A percentile compares a stretch with the other conserved stretches of the same genome.
These are phyloP conservation scores for Candida morakotiae DNA, from an alignment of 805 yeast species.

Conservation along the genomic window DNA sequence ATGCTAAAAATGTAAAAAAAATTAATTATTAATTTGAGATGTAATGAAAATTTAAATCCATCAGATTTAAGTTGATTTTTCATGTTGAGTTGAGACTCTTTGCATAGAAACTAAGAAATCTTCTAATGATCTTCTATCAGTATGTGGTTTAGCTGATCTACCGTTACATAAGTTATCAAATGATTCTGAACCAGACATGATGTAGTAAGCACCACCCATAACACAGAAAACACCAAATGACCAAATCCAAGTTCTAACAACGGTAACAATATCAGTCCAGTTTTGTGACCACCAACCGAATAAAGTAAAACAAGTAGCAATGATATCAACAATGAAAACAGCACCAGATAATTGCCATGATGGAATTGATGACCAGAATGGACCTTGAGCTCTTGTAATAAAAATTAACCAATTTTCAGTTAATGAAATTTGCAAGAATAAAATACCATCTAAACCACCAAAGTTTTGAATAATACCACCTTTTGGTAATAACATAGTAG, in stretches of 20 bases:
- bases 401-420: conserved; percentile 97
- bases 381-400: conserved; percentile 96
- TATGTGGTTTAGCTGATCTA: conserved; percentile 53
- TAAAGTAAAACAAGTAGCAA: conserved; percentile 87
- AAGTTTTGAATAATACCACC: conserved; percentile 96
- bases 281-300: conserved; percentile 98
- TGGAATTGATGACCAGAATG: conserved; percentile 96
- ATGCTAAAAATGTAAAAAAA: too few species aligned
- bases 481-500: conserved; percentile 85
- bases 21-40: too few species aligned
- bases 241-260: conserved; percentile 92
- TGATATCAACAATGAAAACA: conserved; percentile 81
- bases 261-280: conserved; percentile 95
- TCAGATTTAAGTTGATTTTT: conserved; percentile 57
- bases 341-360: conserved; percentile 98
- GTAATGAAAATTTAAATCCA: too few species aligned
- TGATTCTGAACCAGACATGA: conserved; percentile 77
- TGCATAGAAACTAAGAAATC: conserved; percentile 84
- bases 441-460: conserved; percentile 90
- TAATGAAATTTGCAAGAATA: conserved; percentile 89
- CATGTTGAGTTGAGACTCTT: conserved; percentile 88
- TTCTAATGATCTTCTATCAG: conserved; percentile 67
- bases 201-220: conserved; percentile 94
- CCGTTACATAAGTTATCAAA: conserved; percentile 86
- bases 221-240: conserved; percentile 96